phyloP scores from a whole-genome alignment of 73 alveolate genomes.

The Tetrahymena elliotti region DNA sequence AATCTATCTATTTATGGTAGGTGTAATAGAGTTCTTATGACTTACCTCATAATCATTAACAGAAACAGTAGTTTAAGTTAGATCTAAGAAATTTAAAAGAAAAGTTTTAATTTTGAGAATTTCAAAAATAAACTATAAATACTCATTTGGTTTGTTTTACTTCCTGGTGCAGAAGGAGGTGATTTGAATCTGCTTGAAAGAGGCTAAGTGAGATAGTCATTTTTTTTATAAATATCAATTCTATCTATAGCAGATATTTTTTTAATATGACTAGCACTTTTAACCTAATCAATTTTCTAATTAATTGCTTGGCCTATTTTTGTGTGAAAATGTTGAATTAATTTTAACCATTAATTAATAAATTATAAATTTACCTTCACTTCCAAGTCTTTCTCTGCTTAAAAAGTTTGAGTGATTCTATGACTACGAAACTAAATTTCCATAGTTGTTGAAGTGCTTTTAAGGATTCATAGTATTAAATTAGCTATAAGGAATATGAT shows the following conservation, averaged over 20 bases:
- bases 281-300: not conserved
- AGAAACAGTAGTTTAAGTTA: not conserved
- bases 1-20: not conserved
- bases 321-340: not conserved
- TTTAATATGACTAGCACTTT: not conserved
- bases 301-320: not conserved
- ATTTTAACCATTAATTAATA: no score
- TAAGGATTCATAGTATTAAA: not conserved
- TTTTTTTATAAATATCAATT: not conserved
- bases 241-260: not conserved
- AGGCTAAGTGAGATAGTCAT: not conserved
- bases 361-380: not conserved
- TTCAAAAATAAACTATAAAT: not conserved
- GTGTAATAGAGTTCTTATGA: not conserved
- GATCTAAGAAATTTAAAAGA: not conserved
- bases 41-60: not conserved
- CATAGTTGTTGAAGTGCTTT: not conserved
- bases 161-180: not conserved
- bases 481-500: not conserved
- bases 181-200: not conserved
- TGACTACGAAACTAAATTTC: not conserved
- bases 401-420: not conserved
- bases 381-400: not conserved
- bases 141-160: not conserved
- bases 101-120: not conserved